Evolutionary conservation across 345 rosid species (phyloP), one percentile per base, ranked within the genome.

Genomic region (Conringia planisiliqua): DNA sequence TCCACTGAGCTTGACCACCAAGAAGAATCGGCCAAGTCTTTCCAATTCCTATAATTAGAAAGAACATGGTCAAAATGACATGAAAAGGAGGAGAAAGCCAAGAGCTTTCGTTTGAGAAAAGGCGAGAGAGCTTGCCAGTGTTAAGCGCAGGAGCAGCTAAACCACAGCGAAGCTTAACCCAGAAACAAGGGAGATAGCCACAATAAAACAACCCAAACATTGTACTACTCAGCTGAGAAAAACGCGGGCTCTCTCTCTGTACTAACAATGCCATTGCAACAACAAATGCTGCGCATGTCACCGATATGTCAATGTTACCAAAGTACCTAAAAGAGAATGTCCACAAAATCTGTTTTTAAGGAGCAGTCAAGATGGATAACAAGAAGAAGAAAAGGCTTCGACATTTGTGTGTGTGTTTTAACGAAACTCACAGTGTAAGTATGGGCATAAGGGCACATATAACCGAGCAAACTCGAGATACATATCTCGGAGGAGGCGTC

Each of bases 401-500:
- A 10, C 26, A 6, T 48, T 3, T 33, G 36, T 48, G 66, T 48
- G 66, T 12, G 51, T n/a, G 57, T 17, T 52, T 29, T 17, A 42
- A 18, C 13, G 10, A 20, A 76, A 79, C 93, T 87, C 84, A 94
- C 97, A 90, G 73, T 55, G 98, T 91, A 74, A 91, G 81, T 52
- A 86, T 30, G 0, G 98, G 98, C 95, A 94, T 88, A 74, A 90
- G 72, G 48, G 95, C 82, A 50, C 95, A 94, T 52, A 94, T 82
- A 66, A 91, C 87, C 1, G 95, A 88, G 83, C 95, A 94, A 82
- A 88, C 89, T 38, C 92, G 85, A 29, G 96, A 91, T 42, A 87
- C 90, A 76, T 87, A 94, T 82, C 89, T 89, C 43, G 98, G 98
- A 62, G 97, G 97, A 59, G 98, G 97, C 0, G 97, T 91, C 98